Conservation (phyloP, 371 early-diverging fungal species). For the Mucor mucedo region DNA sequence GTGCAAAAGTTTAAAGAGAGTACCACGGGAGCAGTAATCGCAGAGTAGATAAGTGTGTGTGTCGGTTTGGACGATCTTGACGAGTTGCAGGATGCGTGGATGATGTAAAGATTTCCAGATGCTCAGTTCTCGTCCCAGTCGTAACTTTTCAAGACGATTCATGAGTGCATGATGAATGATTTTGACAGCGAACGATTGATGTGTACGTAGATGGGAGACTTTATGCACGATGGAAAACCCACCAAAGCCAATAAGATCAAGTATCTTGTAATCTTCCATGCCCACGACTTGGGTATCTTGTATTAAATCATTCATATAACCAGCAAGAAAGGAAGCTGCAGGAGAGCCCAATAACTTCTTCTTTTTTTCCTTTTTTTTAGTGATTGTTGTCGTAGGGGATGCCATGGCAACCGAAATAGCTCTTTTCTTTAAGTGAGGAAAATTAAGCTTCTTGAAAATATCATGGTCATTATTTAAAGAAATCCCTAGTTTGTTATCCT, state of each 20-base stretch:
- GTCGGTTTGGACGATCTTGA: conserved; percentile 56
- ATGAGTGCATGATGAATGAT: conserved; percentile 45
- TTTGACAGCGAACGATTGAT: conserved; percentile 61
- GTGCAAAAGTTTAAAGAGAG: conserved; percentile 45
- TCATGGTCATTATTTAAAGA: conserved; percentile 8
- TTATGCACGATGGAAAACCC: conserved; percentile 72
- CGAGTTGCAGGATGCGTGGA: conserved; percentile 67
- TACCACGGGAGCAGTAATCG: conserved; percentile 70
- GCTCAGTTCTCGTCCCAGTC: conserved; percentile 59
- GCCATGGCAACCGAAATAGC: too few species aligned
- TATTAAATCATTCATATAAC: conserved; percentile 34
- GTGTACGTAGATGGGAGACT: conserved; percentile 40
- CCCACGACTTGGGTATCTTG: conserved; percentile 43
- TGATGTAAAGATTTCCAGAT: conserved; percentile 79
- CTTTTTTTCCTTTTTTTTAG: not conserved
- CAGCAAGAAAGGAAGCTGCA: conserved; percentile 66
- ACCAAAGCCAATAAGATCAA: conserved; percentile 66
- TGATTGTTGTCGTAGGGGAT: not conserved
- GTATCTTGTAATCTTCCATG: conserved; percentile 67
- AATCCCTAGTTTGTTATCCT: conserved; percentile 1
- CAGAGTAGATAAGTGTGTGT: conserved; percentile 69
- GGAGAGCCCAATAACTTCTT: conserved; percentile 37
- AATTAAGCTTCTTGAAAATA: conserved; percentile 31
- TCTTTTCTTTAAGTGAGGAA: conserved; percentile 28
- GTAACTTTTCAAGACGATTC: conserved; percentile 13